Evolutionary conservation across 495 filamentous ascomycete species (phyloP).

Genomic region (Hypoxylon subgilvum): DNA sequence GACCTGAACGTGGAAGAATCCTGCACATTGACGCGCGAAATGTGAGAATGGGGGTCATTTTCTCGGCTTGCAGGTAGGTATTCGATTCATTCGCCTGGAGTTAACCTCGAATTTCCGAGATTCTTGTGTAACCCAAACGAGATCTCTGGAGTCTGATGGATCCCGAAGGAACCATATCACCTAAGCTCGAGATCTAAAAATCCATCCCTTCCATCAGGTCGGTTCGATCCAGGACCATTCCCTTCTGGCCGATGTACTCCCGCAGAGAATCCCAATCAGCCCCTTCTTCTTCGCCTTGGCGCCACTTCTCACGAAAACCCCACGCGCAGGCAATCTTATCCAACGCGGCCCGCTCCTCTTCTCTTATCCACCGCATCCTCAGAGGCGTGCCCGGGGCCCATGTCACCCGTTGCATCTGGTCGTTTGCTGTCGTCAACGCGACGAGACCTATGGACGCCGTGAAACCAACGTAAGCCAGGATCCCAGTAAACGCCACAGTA

Average conservation of each 20-base stretch:
- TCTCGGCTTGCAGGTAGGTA: too few species aligned
- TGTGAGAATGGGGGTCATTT: too few species aligned
- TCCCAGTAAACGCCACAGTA: conserved; percentile 78
- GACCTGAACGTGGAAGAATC: too few species aligned
- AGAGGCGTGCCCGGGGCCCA: conserved; percentile 84
- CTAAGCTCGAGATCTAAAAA: conserved; percentile 40
- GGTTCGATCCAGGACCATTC: conserved; percentile 87
- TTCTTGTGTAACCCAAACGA: too few species aligned
- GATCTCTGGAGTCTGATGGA: background rate
- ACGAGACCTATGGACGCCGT: conserved; percentile 81
- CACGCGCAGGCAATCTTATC: conserved; percentile 86
- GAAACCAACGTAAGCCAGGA: conserved; percentile 78
- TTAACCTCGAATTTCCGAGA: too few species aligned
- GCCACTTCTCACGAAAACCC: conserved; percentile 82
- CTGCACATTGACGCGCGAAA: too few species aligned
- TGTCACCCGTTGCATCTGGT: conserved; percentile 90
- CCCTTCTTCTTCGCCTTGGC: conserved; percentile 88
- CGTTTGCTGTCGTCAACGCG: conserved; percentile 82
- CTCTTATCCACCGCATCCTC: conserved; percentile 83
- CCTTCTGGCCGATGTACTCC: conserved; percentile 77
- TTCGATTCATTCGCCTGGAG: too few species aligned
- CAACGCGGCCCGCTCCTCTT: conserved; percentile 89
- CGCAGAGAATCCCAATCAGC: conserved; percentile 83
- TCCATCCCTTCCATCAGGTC: conserved; percentile 93
- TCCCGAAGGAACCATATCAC: background rate